Base-by-base conservation (phyloP, 352 stramenopile species). In the Halophytophthora batemanensis region DNA sequence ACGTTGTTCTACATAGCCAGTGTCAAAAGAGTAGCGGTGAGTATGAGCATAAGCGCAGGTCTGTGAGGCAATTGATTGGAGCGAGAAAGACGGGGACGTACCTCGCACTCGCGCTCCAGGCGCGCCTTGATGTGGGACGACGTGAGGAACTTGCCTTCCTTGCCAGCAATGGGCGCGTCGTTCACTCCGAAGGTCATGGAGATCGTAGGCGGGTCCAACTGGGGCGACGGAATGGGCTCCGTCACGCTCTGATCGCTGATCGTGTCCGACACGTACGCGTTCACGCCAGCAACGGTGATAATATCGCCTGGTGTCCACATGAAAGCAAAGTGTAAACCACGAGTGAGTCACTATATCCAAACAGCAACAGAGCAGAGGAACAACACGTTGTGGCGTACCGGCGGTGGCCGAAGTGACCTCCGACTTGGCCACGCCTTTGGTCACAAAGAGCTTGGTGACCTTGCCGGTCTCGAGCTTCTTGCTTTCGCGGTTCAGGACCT, bases 131-230 rank as follows among this genome's bases (percentile, higher is more conserved):
- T 96, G 61, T 97, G 82, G 47, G 86, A 90, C 53, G 90, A 98
- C 17, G 96, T 99, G 33, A 99, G 77, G 56, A 98, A 98, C 54
- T 98, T 98, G 49, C 96, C 97, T 55, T 99, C 96, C 68, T 92
- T 95, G 59, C 97, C 91, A 39, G 87, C 86, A 21, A 99, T 90
- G 14, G 97, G 97, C 21, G 90, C 96, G 66, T 98, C 95, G 70
- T 99, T 99, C 10, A 98, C 93, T 39, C 93, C 85, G 74, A 99
- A 99, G 41, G 97, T 97, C 91, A 99, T 99, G 19, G 86, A 96
- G 48, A 99, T 90, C n/a, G 96, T 99, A 6, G 96, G 96, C 41
- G 97, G 97, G 46, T 97, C 90, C 23, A 99, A 74, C 41, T 96
- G 88, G 40, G 93, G 93, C 37, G 96, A 98, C 31, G 86, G 71